These are phyloP conservation scores for Beta macrorhiza DNA, from an alignment of 179 eudicot species.

Conservation along the genomic window DNA sequence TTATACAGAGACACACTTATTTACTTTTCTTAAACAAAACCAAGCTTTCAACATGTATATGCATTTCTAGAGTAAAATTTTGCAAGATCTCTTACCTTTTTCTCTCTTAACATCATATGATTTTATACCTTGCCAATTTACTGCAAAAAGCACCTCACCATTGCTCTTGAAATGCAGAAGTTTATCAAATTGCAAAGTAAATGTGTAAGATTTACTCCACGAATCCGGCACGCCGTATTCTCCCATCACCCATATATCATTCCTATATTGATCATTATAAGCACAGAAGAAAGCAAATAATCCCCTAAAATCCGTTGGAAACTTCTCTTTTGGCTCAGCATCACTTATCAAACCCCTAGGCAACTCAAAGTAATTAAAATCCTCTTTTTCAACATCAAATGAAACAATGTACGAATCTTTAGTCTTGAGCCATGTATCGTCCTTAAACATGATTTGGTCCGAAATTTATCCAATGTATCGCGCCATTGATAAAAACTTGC, in stretches of 20 bases:
- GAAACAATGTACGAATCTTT: constrained; percentile 15
- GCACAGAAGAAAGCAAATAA: constrained; percentile 22
- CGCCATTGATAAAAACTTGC: constrained; percentile 23
- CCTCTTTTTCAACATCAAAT: constrained; percentile 20
- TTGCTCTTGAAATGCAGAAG: constrained; percentile 18
- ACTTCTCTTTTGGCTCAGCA: background rate
- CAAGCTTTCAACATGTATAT: constrained; percentile 25
- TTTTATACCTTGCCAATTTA: constrained; percentile 23
- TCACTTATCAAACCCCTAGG: background rate
- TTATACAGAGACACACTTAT: background rate
- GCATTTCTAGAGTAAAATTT: constrained; percentile 14
- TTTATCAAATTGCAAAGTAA: background rate
- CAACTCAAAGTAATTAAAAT: constrained; percentile 18
- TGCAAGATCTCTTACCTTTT: constrained; percentile 19
- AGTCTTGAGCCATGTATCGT: background rate
- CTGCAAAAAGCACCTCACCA: constrained; percentile 26
- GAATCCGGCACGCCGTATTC: constrained; percentile 26
- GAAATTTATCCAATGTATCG: constrained; percentile 22
- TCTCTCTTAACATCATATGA: constrained; percentile 23
- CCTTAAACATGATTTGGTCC: background rate
- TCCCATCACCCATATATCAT: constrained; percentile 31
- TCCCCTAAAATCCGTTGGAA: constrained; percentile 11
- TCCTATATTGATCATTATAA: background rate
- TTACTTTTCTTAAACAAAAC: background rate
- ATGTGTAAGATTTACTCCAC: constrained; percentile 26